Conservation (phyloP, 129 eudicot genomes). For the Tagetes erecta region DNA sequence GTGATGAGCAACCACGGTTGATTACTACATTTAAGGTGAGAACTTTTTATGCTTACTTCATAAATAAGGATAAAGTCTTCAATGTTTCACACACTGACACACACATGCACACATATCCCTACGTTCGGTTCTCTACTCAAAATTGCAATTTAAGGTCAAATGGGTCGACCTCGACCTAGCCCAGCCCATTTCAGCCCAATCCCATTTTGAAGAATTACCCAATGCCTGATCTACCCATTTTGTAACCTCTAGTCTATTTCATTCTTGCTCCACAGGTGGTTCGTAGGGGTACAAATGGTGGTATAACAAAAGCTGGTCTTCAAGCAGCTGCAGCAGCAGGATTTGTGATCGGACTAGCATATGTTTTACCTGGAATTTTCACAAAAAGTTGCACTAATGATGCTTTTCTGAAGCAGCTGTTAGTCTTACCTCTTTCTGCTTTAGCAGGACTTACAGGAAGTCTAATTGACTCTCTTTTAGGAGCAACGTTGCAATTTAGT, state of each 20-base stretch:
- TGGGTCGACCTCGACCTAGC: neutral
- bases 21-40: constrained; percentile 86
- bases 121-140: neutral
- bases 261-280: constrained; percentile 62
- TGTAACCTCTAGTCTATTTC: neutral
- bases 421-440: constrained; percentile 82
- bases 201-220: neutral
- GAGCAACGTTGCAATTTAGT: constrained; percentile 82
- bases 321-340: constrained; percentile 94
- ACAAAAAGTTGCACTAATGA: constrained; percentile 60
- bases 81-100: neutral
- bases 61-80: neutral
- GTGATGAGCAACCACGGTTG: constrained; percentile 82
- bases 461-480: constrained; percentile 67
- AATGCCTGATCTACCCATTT: neutral
- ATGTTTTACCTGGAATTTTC: constrained; percentile 62
- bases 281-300: constrained; percentile 98
- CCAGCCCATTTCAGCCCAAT: neutral
- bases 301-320: constrained; percentile 79
- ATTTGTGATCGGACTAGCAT: constrained; percentile 73
- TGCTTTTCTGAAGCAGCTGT: constrained; percentile 64
- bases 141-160: neutral
- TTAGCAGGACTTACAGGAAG: constrained; percentile 80
- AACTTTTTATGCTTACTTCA: constrained; percentile 8
- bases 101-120: neutral